Evolutionary conservation across 805 yeast species (phyloP).

Genomic region (Tetrapisispora iriomotensis): DNA sequence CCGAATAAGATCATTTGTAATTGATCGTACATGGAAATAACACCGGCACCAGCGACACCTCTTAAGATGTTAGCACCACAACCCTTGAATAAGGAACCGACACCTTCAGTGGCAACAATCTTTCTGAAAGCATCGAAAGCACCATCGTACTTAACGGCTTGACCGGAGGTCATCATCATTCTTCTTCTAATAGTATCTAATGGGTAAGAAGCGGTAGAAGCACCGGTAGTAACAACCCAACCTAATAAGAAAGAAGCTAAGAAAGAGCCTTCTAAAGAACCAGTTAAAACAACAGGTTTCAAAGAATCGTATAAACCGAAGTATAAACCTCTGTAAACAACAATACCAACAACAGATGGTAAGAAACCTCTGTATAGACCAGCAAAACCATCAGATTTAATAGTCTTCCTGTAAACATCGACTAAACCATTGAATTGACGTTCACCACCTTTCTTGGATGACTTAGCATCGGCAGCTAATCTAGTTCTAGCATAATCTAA

Average conservation of each 20-base stretch:
- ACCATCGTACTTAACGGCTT: constrained; percentile 92
- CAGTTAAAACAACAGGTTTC: constrained; percentile 89
- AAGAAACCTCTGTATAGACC: constrained; percentile 99
- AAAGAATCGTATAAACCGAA: constrained; percentile 95
- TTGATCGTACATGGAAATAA: constrained; percentile 95
- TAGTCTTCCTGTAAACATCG: constrained; percentile 93
- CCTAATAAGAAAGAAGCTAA: constrained; percentile 92
- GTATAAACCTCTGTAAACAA: constrained; percentile 99
- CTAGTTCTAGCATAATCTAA: constrained; percentile 98
- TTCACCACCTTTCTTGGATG: constrained; percentile 75
- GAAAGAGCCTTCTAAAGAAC: constrained; percentile 91
- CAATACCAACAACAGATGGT: constrained; percentile 94
- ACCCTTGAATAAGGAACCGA: constrained; percentile 90
- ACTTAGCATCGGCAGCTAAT: constrained; percentile 96
- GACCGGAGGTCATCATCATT: constrained; percentile 99
- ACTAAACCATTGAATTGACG: constrained; percentile 96
- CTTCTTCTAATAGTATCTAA: constrained; percentile 99
- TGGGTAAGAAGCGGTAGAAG: constrained; percentile 98
- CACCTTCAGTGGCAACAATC: constrained; percentile 95
- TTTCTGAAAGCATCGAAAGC: constrained; percentile 87
- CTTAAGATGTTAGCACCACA: constrained; percentile 99
- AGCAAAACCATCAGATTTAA: constrained; percentile 92
- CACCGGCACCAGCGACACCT: constrained; percentile 99
- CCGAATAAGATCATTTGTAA: constrained; percentile 91
- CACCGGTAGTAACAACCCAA: constrained; percentile 97